Base-by-base conservation (phyloP, 225 moss, liverwort and hornwort genomes). In the Polytrichum formosum region DNA sequence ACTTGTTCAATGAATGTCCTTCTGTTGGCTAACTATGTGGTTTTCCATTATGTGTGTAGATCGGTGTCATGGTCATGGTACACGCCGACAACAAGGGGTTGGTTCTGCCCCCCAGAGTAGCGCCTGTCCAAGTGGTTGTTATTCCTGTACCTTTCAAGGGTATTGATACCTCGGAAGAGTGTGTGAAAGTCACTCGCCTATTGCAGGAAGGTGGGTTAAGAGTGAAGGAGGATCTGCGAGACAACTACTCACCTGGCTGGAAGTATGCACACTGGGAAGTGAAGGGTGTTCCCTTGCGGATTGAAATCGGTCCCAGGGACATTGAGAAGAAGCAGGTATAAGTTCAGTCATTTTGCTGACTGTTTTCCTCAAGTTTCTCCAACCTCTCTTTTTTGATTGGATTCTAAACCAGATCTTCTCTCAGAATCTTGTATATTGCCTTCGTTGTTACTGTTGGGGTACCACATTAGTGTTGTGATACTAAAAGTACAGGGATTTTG, bases 61-160 rank as follows among this genome's bases (percentile, higher is more conserved):
- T 97, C 55, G 94, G 94, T 79, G 92, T 97, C 10, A 92, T 94
- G 92, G 82, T 97, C 72, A 94, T 97, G 97, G 78, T 92, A n/a
- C 94, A 97, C 26, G 94, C 94, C 63, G 94, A 97, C 78, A 85
- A 94, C 83, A 91, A 91, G 70, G 97, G 97, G 5, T 69, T 97
- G 60, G 92, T 97, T 7, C 80, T 97, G 21, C 97, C 97, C 56
- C 94, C 94, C 33, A 80, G 86, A 88, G 91, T 94, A 55, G 92
- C 97, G 30, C 97, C 94, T 6, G 78, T 94, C 56, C 97, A 97
- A 73, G 85, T 94, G 31, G 92, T 97, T 25, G 82, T 94, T 28
- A 81, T 92, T 63, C 97, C 92, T 72, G 89, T 97, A 26, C 87
- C 97, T 0, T 92, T 63, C 72, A 97, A 84, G 74, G 68, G 54